Percentiles rank a stretch among this genome's conserved stretches.
Conservation (phyloP, 331 rosid genomes). For the Pyracantha coccinea region DNA sequence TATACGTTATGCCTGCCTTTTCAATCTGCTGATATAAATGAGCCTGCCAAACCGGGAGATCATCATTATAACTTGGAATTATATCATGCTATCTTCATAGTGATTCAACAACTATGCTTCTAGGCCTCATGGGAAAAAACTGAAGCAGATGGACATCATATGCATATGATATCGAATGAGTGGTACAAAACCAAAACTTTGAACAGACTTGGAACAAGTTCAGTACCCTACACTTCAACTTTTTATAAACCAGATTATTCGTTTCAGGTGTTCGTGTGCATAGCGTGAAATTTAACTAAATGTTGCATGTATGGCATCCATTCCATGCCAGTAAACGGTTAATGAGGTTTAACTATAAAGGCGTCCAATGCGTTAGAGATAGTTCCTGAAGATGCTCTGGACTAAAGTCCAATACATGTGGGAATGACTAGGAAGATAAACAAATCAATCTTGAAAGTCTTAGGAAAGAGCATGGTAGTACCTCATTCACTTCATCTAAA, state of each 20-base stretch:
- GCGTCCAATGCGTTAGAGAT: not conserved
- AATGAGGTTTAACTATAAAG: not conserved
- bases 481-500: conserved; percentile 92
- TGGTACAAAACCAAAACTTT: not conserved
- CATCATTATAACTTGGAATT: not conserved
- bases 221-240: no score
- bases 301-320: not conserved
- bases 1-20: conserved; percentile 71
- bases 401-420: not conserved
- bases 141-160: no score
- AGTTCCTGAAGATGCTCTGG: not conserved
- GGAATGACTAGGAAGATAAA: not conserved
- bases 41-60: conserved; percentile 39
- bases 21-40: conserved; percentile 59
- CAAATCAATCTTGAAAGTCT: not conserved
- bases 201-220: no score
- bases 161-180: not conserved
- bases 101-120: no score
- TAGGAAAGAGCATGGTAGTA: conserved; percentile 11
- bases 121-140: no score
- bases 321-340: no score
- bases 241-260: not conserved
- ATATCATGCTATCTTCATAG: not conserved
- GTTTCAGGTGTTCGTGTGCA: not conserved
- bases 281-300: not conserved